A percentile compares a stretch with the other conserved stretches of the same genome.
phyloP scores from a whole-genome alignment of 1,284 basidiomycete genomes.

The Papiliotrema nemorosa region DNA sequence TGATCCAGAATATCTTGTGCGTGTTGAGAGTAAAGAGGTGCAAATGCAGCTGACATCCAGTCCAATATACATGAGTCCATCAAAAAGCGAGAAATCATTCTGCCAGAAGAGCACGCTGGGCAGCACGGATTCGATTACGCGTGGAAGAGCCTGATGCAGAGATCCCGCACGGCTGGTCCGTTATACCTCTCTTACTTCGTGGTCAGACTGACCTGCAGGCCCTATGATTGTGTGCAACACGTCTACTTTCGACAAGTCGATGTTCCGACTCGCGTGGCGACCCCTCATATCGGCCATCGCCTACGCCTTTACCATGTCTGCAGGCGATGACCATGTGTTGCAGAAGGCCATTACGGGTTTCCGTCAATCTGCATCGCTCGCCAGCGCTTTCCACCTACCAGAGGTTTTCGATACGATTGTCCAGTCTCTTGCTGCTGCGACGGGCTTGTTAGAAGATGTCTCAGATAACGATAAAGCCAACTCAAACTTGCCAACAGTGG shows the following conservation, averaged over 20 bases:
- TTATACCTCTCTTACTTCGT: background rate
- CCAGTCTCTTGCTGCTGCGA: slow-evolving; percentile 82
- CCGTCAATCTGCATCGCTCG: slow-evolving; percentile 90
- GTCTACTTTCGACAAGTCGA: slow-evolving; percentile 75
- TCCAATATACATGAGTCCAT: slow-evolving; percentile 88
- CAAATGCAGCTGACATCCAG: background rate
- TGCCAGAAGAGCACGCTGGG: slow-evolving; percentile 97
- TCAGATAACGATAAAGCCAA: slow-evolving; percentile 64
- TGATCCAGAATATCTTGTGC: slow-evolving; percentile 71
- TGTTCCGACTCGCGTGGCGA: slow-evolving; percentile 91
- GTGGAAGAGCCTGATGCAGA: slow-evolving; percentile 90
- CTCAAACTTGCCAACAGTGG: slow-evolving; percentile 82
- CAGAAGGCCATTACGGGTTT: slow-evolving; percentile 93
- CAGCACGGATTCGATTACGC: slow-evolving; percentile 98
- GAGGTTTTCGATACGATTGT: slow-evolving; percentile 98
- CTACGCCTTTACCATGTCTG: slow-evolving; percentile 86
- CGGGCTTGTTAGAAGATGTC: slow-evolving; percentile 71
- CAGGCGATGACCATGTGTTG: slow-evolving; percentile 90
- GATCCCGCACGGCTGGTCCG: slow-evolving; percentile 74
- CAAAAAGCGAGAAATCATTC: slow-evolving; percentile 88
- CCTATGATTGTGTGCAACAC: slow-evolving; percentile 76
- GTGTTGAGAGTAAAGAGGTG: background rate
- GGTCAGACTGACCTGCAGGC: slow-evolving; percentile 53
- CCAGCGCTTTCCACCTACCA: slow-evolving; percentile 79
- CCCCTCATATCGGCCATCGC: slow-evolving; percentile 86